Conservation (phyloP, 192 early-diverging fungal genomes). For the Podochytrium sp. region DNA sequence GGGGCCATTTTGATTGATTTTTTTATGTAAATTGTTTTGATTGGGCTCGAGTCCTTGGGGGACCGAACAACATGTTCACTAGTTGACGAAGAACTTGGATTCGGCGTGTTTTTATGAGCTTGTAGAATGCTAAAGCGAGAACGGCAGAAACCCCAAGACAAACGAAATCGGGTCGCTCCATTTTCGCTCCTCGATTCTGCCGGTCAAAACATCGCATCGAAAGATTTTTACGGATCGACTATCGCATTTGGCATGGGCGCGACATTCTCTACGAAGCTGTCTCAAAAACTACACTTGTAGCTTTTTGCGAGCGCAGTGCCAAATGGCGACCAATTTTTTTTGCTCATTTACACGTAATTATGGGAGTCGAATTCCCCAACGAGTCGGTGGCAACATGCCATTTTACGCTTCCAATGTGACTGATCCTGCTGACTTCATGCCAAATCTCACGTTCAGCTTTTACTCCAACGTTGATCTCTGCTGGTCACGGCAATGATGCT, state of each 20-base stretch:
- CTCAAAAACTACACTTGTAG: not conserved
- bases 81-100: slow-evolving; percentile 17
- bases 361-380: not conserved
- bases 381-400: not conserved
- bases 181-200: not conserved
- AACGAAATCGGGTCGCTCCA: not conserved
- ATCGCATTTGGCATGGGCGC: not conserved
- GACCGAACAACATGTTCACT: too few relatives aligned
- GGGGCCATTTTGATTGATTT: slow-evolving; percentile 15
- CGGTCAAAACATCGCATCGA: not conserved
- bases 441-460: not conserved
- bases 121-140: not conserved
- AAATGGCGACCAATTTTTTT: not conserved
- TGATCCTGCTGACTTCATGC: not conserved
- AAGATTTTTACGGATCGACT: not conserved
- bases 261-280: slow-evolving; percentile 7
- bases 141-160: not conserved
- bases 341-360: not conserved
- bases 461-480: too few relatives aligned
- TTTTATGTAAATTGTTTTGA: too few relatives aligned
- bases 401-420: not conserved
- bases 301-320: not conserved
- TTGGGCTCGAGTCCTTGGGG: too few relatives aligned
- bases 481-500: too few relatives aligned
- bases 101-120: not conserved